Base-by-base conservation (phyloP, 371 early-diverging fungal species). In the Mucor saturninus region DNA sequence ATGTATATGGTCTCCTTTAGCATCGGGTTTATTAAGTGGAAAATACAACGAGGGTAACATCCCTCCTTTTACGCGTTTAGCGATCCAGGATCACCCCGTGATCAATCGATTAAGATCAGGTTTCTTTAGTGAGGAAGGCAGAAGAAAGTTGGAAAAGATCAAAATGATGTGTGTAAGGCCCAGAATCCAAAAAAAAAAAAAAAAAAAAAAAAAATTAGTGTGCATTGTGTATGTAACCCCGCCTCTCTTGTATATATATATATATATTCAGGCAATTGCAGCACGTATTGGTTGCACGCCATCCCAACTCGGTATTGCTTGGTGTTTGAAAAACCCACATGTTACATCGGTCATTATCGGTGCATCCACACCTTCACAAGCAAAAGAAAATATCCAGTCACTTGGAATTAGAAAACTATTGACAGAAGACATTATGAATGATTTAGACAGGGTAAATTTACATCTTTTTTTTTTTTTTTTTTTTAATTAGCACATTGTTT, bases 1-100 rank as follows among this genome's bases (percentile, higher is more conserved):
- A 7, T 90, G 92, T 35, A 88, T 83, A 39, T 95, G 93, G 93
- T 92, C 92, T 4, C 94, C 94, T 3, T 73, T 95, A 30, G 91
- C 91, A 26, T 83, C 86, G 8, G 81, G 78, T 6, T 62, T 89
- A 6, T 72, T 91, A 40, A 84, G 87, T 28, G 95, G 94, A 49
- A 95, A 95, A 72, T 93, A 95, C 76, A 88, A 89, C 58, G 74
- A 83, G 10, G 86, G 85, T 0, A 65, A 56, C 30, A 84, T 94
- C 30, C 92, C 92, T n/a, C 72, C 78, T 6, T 90, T 83, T 65
- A 83, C 89, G 7, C 86, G 95, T 40, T 72, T 94, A 29, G 84
- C 86, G 8, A 80, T 88, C 14, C 77, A 86, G 54, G 87, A 86
- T 38, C 84, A 89, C 61, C 78, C 87, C 3, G 82, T 86, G 10